These are phyloP conservation scores for Fusarium lateritium DNA, from an alignment of 2,329 filamentous ascomycete genomes.

Conservation along the genomic window DNA sequence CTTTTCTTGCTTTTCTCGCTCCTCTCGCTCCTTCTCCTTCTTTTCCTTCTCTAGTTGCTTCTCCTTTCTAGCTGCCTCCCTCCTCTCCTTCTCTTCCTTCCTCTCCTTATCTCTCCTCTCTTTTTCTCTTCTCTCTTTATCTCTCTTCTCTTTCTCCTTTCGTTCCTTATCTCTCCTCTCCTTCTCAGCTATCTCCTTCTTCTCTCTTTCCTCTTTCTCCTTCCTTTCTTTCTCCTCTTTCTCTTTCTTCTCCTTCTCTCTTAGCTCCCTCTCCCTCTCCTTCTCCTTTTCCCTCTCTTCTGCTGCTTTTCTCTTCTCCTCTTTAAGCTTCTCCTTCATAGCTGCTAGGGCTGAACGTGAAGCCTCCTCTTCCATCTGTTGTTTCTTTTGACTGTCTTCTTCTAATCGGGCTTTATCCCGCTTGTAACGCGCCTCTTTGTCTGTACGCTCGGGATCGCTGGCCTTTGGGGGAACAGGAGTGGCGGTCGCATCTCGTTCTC, in stretches of 20 bases:
- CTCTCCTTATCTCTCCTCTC: conserved; percentile 4
- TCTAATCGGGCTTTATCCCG: conserved; percentile 20
- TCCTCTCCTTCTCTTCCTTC: conserved; percentile 7
- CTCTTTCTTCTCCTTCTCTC: conserved; percentile 16
- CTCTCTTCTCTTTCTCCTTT: conserved; percentile 3
- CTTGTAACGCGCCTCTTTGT: conserved; percentile 16
- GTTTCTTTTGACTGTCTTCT: conserved; percentile 18
- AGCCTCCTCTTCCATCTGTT: conserved; percentile 14
- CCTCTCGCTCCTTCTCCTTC: conserved; percentile 25
- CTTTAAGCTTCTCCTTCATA: conserved; percentile 18
- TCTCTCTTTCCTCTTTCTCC: conserved; percentile 14
- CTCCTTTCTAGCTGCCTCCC: conserved; percentile 21
- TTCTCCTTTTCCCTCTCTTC: conserved; percentile 31
- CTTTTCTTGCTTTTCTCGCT: not conserved
- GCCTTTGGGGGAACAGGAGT: not conserved
- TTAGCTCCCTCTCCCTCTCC: conserved; percentile 16
- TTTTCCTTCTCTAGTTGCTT: conserved; percentile 21
- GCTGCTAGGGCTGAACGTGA: not conserved
- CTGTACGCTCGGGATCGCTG: conserved; percentile 15
- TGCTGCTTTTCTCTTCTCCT: conserved; percentile 22
- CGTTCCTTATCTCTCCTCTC: conserved; percentile 33
- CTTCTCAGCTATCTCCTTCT: conserved; percentile 29
- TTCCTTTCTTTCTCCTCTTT: not conserved
- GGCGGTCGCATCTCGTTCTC: conserved; percentile 8
- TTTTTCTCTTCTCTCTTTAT: conserved; percentile 6